Percentiles rank a stretch among this genome's conserved stretches.
Conservation (phyloP, 208 protist species). For the Herpetomonas samuelpessoai region DNA sequence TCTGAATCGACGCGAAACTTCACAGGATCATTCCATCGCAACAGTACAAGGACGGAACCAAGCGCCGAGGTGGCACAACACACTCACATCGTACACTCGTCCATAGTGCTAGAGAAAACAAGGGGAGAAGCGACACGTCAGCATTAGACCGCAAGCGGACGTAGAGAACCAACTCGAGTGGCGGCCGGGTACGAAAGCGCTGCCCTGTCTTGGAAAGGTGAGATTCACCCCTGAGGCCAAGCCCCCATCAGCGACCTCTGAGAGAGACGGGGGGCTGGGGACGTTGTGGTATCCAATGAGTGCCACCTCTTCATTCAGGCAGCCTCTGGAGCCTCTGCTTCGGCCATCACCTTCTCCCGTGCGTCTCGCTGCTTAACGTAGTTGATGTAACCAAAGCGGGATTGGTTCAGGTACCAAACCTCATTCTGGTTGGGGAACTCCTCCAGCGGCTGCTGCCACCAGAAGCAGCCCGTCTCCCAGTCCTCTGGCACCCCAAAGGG, state of each 20-base stretch:
- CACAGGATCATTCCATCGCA: no score
- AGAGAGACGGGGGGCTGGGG: neutral
- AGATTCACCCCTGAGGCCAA: neutral
- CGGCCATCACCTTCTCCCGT: constrained; percentile 46
- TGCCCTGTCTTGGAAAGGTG: no score
- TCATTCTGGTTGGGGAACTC: constrained; percentile 84
- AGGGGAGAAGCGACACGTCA: no score
- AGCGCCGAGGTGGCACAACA: no score
- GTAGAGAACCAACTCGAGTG: no score
- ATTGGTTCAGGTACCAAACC: constrained; percentile 77
- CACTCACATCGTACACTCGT: no score
- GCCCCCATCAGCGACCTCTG: neutral
- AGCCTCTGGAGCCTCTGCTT: constrained; percentile 34
- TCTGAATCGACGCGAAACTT: no score
- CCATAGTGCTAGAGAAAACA: no score
- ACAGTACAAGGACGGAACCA: no score
- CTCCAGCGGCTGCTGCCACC: constrained; percentile 87
- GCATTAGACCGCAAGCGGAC: no score
- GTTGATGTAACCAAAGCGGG: constrained; percentile 80
- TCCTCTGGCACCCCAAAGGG: constrained; percentile 78
- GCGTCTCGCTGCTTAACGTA: constrained; percentile 78
- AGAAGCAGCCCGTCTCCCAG: constrained; percentile 68
- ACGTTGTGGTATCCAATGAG: neutral
- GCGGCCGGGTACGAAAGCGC: no score
- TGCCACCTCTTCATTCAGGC: neutral